A percentile compares a stretch with the other conserved stretches of the same genome.
These are phyloP conservation scores for Coprinopsis cinerea DNA, from an alignment of 768 basidiomycete genomes.

Conservation along the genomic window DNA sequence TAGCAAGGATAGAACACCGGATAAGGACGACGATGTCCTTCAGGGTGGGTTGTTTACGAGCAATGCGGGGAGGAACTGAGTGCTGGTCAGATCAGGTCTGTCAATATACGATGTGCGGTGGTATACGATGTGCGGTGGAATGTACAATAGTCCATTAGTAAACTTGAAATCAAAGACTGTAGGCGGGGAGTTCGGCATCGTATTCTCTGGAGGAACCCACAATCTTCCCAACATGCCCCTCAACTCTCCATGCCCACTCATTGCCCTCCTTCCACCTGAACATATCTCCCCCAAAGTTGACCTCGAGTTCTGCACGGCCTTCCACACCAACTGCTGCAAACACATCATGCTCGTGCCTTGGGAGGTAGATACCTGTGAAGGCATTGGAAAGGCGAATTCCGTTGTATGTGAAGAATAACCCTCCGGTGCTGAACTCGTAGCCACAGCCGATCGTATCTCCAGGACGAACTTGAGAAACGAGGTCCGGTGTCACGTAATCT, in stretches of 20 bases:
- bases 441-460: constrained; percentile 61
- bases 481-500: constrained; percentile 36
- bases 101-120: too few species aligned
- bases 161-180: constrained; percentile 13
- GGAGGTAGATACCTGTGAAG: constrained; percentile 55
- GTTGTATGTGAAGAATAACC: constrained; percentile 62
- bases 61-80: neutral
- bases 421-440: constrained; percentile 47
- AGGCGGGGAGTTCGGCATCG: constrained; percentile 45
- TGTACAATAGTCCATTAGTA: too few species aligned
- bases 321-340: constrained; percentile 61
- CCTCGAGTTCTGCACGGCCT: constrained; percentile 45
- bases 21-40: neutral
- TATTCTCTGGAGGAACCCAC: constrained; percentile 23
- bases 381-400: constrained; percentile 50
- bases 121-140: too few species aligned
- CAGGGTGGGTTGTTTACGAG: neutral
- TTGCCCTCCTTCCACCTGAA: constrained; percentile 63
- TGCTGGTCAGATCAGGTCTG: too few species aligned
- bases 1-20: neutral
- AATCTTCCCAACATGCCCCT: constrained; percentile 53
- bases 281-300: constrained; percentile 60
- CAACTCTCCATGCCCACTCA: constrained; percentile 60
- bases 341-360: constrained; percentile 45
- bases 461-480: constrained; percentile 24